Evolutionary conservation across 179 eudicot species (phyloP).

Genomic region (Patellifolia procumbens): DNA sequence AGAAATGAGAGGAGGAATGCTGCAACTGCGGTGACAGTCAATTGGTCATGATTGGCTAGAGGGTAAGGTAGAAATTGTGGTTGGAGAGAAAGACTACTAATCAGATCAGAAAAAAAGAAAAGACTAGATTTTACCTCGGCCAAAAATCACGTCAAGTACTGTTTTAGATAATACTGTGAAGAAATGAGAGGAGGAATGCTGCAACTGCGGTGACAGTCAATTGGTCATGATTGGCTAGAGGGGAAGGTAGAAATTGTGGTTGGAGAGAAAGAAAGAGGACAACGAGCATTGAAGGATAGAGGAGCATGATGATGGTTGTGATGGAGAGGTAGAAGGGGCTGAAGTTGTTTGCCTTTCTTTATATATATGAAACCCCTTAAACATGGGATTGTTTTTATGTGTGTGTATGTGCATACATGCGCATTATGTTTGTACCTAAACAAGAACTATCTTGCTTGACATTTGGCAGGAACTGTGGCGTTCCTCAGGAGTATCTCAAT

Average conservation of each 20-base stretch:
- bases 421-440: not conserved
- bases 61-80: not conserved
- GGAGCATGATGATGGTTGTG: not conserved
- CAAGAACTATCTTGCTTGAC: not conserved
- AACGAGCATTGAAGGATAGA: no score
- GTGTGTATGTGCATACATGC: not conserved
- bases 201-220: not conserved
- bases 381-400: no score
- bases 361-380: not conserved
- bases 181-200: no score
- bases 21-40: not conserved
- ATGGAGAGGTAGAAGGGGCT: not conserved
- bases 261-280: not conserved
- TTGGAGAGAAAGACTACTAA: no score
- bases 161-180: no score
- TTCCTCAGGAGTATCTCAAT: constrained; percentile 90
- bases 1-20: no score
- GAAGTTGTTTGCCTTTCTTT: not conserved
- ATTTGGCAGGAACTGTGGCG: constrained; percentile 69
- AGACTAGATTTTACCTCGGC: no score
- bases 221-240: not conserved
- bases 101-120: no score
- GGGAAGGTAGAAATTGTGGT: not conserved
- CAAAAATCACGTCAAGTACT: no score
- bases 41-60: not conserved